Base-by-base conservation (phyloP, 495 filamentous ascomycete genomes). In the Podospora australis region DNA sequence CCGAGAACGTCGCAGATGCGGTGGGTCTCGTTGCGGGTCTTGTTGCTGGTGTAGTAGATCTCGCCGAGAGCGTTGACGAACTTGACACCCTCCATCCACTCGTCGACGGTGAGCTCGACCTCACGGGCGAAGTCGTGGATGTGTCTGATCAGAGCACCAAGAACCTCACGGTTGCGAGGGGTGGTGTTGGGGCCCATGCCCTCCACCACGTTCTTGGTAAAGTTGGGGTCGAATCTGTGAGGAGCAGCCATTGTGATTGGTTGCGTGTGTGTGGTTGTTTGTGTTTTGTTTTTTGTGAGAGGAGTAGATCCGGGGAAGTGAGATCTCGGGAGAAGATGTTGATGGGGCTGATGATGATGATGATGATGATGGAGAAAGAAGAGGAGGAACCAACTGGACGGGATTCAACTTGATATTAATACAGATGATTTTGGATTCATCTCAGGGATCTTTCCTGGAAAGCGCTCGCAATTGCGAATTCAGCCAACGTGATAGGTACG, bases 81-180 rank as follows among this genome's bases (percentile, higher is more conserved):
- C 58, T 83, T 70, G 40, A 90, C 82, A 56, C 83, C 87, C 16
- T 77, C 64, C 79, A 88, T 80, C 84, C 84, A 91, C 71, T 91
- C 87, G 54, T 84, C 84, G 13, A 80, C 72, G 23, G 83, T 87
- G 44, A 91, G 78, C 65, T 90, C 83, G 54, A 86, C 80, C 68
- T 91, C 87, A 48, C 86, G 83, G 39, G 86, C 78, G 57, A 91
- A 91, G 67, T 89, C 84, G 72, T 91, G 87, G 46, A 91, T 73
- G 70, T 89, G 86, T 34, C 71, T 74, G 67, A 90, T 83, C 52
- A 90, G 65, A 24, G 80, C 68, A 40, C 75, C 66, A 54, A 90
- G 66, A 54, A 91, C 68, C 42, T 78, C 68, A 39, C 82, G 80
- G 64, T 82, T 75, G 41, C 87, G 81, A 46, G 79, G 77, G 48